Percentiles rank a stretch among this genome's conserved stretches.
Conservation (phyloP, 2,329 filamentous ascomycete genomes). For the Fusarium piperis region DNA sequence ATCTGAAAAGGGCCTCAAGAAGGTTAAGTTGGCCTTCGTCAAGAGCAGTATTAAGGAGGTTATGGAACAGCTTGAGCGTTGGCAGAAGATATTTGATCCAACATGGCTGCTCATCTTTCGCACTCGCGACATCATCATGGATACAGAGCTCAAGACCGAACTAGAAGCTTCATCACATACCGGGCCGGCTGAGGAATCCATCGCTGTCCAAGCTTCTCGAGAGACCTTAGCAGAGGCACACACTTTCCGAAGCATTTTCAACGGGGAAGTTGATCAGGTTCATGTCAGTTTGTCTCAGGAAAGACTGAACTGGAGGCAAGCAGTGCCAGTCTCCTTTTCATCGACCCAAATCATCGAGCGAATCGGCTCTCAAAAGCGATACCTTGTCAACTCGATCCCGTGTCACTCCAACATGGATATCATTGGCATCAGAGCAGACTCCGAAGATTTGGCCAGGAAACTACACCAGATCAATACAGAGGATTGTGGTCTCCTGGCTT, state of each 20-base stretch:
- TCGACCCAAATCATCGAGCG: slow-evolving; percentile 41
- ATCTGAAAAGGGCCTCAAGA: slow-evolving; percentile 4
- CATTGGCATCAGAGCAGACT: slow-evolving; percentile 3
- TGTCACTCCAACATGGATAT: slow-evolving; percentile 29
- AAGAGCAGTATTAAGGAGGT: slow-evolving; percentile 28
- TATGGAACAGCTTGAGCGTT: slow-evolving; percentile 35
- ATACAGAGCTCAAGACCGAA: slow-evolving; percentile 11
- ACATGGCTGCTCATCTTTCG: slow-evolving; percentile 38
- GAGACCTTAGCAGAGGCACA: neutral
- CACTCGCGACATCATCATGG: slow-evolving; percentile 28
- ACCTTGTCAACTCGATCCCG: slow-evolving; percentile 36
- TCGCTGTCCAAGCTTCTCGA: neutral
- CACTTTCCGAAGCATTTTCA: neutral
- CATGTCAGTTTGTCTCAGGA: neutral
- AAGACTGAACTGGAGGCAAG: slow-evolving; percentile 1
- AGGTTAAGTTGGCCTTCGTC: slow-evolving; percentile 17
- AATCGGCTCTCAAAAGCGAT: slow-evolving; percentile 25
- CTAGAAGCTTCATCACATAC: neutral
- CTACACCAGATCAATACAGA: neutral
- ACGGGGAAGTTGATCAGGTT: neutral
- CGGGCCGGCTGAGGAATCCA: neutral
- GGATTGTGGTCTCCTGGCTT: slow-evolving; percentile 41
- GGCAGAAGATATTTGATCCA: slow-evolving; percentile 34
- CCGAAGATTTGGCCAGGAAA: slow-evolving; percentile 13
- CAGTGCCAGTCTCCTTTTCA: slow-evolving; percentile 6